Conservation (phyloP, 352 stramenopile species). For the Pythium phragmitis region DNA sequence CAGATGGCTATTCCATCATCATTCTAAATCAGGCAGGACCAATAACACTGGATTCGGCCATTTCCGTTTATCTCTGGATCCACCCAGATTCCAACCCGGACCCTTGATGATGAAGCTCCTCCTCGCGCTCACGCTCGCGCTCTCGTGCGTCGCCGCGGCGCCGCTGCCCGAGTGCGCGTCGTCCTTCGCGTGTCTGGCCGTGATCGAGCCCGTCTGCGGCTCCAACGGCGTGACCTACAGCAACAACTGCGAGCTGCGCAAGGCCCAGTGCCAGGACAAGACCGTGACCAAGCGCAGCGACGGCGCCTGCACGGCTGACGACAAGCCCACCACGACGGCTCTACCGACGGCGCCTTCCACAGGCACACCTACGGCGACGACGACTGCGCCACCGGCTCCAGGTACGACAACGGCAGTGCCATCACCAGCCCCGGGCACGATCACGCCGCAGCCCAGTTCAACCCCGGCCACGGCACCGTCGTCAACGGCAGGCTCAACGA, state of each 20-base stretch:
- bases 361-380: not conserved
- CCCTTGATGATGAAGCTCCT: conserved; percentile 11
- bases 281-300: conserved; percentile 13
- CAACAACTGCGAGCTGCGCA: conserved; percentile 53
- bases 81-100: too few relatives aligned
- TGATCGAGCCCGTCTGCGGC: conserved; percentile 41
- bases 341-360: not conserved
- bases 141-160: conserved; percentile 8
- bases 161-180: conserved; percentile 9
- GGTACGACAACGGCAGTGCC: not conserved
- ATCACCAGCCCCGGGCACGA: not conserved
- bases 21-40: too few relatives aligned
- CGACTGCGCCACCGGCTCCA: not conserved
- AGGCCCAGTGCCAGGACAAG: conserved; percentile 34
- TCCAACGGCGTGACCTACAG: conserved; percentile 55
- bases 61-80: too few relatives aligned
- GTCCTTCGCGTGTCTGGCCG: conserved; percentile 16
- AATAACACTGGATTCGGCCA: too few relatives aligned
- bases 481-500: not conserved
- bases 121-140: not conserved
- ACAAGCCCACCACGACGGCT: not conserved
- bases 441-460: not conserved
- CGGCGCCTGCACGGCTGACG: conserved; percentile 6
- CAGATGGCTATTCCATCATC: too few relatives aligned
- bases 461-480: not conserved